Evolutionary conservation across 164 flowering plant genomes (phyloP), one percentile per base, ranked within the genome.

Genomic region (Magnolia changhungtana): DNA sequence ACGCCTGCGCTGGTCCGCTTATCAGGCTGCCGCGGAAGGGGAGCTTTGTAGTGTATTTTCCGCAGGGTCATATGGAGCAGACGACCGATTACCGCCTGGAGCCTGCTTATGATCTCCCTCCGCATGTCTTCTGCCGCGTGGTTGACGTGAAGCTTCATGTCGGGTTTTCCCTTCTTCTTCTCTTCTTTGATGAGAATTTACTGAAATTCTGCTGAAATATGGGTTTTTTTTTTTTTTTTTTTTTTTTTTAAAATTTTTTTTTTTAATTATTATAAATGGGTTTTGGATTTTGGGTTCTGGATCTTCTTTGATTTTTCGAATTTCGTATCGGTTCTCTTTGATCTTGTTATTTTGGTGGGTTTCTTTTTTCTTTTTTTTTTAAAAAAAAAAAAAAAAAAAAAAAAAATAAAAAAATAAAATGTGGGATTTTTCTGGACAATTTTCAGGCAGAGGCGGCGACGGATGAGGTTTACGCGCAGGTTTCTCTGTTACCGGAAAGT

Each of bases 1-100:
- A 93, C 76, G 99, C 98, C 4, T 96, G 99, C 78, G 98, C 98
- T 2, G 98, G 99, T 2, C 96, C 97, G 4, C 80, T 88, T 68
- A 91, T 90, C 66, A 91, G 95, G 9, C 79, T 92, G 76, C 99
- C 99, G 4, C 90, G 83, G 89, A 94, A 88, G 75, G 96, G 97
- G 4, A 88, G 85, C 79, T 71, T 82, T 23, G 98, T 96, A 24
- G 97, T 94, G 23, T 96, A 94, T 85, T 84, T 92, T 49, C 98
- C 97, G 7, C 99, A 96, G 77, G 99, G 98, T 3, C 99, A 96
- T 80, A 79, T 94, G 78, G 98, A 94, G 82, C 91, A 85, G 45
- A 72, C 79, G 37, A 67, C 87, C 27, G 88, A 85, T 67, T 78
- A 76, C 75, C 82, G 85, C 16, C 14, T 68, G n/a, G 77, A 84